Evolutionary conservation across 2,329 filamentous ascomycete species (phyloP).

Genomic region (Aspergillus spinulosporus): DNA sequence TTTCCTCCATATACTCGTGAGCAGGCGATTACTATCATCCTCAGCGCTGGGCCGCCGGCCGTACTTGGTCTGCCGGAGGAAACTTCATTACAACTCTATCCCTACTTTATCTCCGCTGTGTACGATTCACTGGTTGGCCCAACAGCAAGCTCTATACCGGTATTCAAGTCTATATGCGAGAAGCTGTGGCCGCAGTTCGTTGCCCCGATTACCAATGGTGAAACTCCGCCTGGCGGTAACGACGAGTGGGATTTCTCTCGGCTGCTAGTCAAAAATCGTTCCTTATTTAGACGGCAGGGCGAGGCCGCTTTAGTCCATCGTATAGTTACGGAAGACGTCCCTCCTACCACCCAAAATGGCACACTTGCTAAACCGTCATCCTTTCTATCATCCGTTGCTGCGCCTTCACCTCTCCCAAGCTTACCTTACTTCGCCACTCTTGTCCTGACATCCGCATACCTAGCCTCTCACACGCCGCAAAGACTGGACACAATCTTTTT

Average conservation of each 20-base stretch:
- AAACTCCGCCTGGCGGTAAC: slow-evolving; percentile 42
- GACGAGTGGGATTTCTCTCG: slow-evolving; percentile 79
- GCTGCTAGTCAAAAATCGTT: slow-evolving; percentile 62
- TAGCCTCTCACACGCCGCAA: slow-evolving; percentile 49
- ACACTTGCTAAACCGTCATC: slow-evolving; percentile 21
- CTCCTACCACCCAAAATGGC: slow-evolving; percentile 13
- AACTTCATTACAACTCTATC: slow-evolving; percentile 41
- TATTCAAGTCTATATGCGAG: slow-evolving; percentile 68
- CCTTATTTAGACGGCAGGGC: slow-evolving; percentile 48
- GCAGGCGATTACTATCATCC: slow-evolving; percentile 76
- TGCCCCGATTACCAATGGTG: slow-evolving; percentile 71
- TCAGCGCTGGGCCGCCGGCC: slow-evolving; percentile 51
- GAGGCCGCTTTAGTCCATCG: slow-evolving; percentile 47
- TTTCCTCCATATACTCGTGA: slow-evolving; percentile 82
- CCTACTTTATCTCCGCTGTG: slow-evolving; percentile 76
- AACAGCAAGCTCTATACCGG: slow-evolving; percentile 74
- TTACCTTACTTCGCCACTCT: slow-evolving; percentile 50
- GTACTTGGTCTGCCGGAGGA: slow-evolving; percentile 34
- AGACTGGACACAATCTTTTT: slow-evolving; percentile 52
- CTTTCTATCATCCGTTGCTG: slow-evolving; percentile 22
- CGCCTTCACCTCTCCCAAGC: slow-evolving; percentile 37
- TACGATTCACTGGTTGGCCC: slow-evolving; percentile 84
- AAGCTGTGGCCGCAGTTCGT: slow-evolving; percentile 85
- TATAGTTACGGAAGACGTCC: slow-evolving; percentile 37
- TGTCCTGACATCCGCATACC: slow-evolving; percentile 49